Evolutionary conservation across 2,329 filamentous ascomycete species (phyloP).

Genomic region (Orbilia ellipsospora): DNA sequence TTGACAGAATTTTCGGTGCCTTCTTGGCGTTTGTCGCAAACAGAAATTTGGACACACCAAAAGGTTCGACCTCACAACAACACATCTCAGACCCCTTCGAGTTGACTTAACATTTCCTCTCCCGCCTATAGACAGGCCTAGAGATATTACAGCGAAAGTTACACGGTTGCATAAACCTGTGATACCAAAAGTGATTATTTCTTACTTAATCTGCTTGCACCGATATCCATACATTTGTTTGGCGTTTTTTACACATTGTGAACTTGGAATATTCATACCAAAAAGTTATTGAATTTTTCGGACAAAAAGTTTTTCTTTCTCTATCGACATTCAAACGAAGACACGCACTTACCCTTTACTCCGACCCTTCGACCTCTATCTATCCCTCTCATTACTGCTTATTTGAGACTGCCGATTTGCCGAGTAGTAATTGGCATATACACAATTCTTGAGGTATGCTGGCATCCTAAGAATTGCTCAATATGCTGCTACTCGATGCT

Average conservation of each 20-base stretch:
- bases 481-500: constrained; percentile 55
- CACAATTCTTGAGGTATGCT: constrained; percentile 55
- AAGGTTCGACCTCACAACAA: constrained; percentile 40
- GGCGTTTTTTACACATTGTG: constrained; percentile 44
- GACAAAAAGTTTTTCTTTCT: constrained; percentile 27
- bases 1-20: constrained; percentile 52
- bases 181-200: constrained; percentile 45
- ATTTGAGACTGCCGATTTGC: constrained; percentile 30
- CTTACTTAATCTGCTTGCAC: constrained; percentile 17
- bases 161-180: constrained; percentile 34
- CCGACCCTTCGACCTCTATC: constrained; percentile 13
- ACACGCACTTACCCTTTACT: neutral
- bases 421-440: constrained; percentile 51
- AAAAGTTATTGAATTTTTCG: constrained; percentile 40
- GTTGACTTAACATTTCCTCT: constrained; percentile 23
- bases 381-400: constrained; percentile 20
- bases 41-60: constrained; percentile 25
- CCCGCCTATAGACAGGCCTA: constrained; percentile 17
- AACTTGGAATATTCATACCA: constrained; percentile 26
- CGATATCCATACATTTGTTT: constrained; percentile 47
- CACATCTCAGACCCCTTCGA: constrained; percentile 23
- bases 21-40: constrained; percentile 51
- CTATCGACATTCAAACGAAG: constrained; percentile 1
- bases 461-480: constrained; percentile 53
- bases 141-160: constrained; percentile 17